phyloP scores from a whole-genome alignment of 208 protist genomes.

The Trypanosoma rangeli region DNA sequence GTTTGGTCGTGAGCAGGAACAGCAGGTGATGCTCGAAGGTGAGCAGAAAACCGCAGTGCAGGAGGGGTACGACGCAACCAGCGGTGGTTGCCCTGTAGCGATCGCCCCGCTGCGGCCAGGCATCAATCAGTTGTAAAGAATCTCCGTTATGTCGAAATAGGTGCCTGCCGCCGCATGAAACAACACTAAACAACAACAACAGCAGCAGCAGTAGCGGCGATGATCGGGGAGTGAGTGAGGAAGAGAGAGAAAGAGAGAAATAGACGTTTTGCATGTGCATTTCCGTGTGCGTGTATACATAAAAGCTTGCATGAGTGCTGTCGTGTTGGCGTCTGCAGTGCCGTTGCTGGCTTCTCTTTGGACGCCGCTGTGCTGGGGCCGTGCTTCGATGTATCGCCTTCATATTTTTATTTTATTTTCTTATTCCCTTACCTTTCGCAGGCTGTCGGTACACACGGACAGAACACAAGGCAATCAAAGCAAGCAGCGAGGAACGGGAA shows the following conservation, averaged over 20 bases:
- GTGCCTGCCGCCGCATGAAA: not conserved
- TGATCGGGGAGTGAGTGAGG: not conserved
- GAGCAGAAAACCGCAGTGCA: constrained; percentile 48
- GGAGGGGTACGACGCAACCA: constrained; percentile 19
- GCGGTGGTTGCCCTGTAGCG: not conserved
- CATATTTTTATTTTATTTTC: no score
- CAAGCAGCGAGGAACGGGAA: not conserved
- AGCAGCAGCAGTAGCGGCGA: not conserved
- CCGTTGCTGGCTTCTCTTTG: not conserved
- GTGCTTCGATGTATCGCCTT: not conserved
- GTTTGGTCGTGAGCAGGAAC: constrained; percentile 57
- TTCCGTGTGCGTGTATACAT: not conserved
- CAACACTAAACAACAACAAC: not conserved
- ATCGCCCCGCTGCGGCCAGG: constrained; percentile 43
- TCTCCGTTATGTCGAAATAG: not conserved
- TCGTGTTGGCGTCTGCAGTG: no score
- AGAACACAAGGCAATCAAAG: not conserved
- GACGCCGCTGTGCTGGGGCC: not conserved
- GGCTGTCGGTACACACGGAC: not conserved
- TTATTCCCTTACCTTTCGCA: not conserved
- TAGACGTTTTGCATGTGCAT: not conserved
- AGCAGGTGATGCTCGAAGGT: constrained; percentile 43
- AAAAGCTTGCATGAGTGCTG: not conserved
- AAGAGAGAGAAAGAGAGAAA: not conserved
- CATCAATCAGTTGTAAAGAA: constrained; percentile 15